Evolutionary conservation across 768 basidiomycete species (phyloP), one percentile per base, ranked within the genome.

Genomic region (Boletus pseudo-olivaceus): DNA sequence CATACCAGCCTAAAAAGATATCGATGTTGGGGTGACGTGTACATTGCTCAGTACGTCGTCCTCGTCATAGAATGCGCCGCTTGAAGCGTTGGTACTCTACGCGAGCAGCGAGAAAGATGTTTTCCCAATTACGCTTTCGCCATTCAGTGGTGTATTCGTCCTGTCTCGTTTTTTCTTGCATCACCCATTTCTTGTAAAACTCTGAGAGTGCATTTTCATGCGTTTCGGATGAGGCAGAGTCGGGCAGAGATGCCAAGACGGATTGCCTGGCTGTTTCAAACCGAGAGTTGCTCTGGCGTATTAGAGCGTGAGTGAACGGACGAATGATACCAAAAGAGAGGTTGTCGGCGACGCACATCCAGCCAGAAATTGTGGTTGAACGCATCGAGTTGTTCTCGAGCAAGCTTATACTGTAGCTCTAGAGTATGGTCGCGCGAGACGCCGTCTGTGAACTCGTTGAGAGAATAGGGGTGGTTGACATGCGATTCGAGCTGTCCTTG

Each of bases 361-460:
- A 82, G 70, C 91, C 91, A 93, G 67, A 90, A 93, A 17, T 76
- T 72, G 51, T 93, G 86, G 56, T 91, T 85, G 63, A 88, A 84
- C 23, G 82, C 75, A 62, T 92, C 88, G 20, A 91, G 69, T 53
- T 84, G 82, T 68, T 90, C 84, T 49, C 85, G 76, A 55, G 84
- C 81, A 43, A 91, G 71, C 55, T 81, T 84, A 75, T 80, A 87
- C 62, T 87, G 88, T 45, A 90, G 77, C 51, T 88, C 84, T 8
- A 79, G 67, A 32, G 79, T 73, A 43, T 75, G 75, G 37, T 67
- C 67, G 42, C 70, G 67, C 19, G 67, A 56, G 60, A 60, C 39
- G 66, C 64, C 37, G 62, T 23, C 23, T 23, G 67, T 35, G 70
- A 93, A 93, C 67, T 93, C 90, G 53, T 75, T 67, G 53, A 91